phyloP scores from a whole-genome alignment of 2,329 filamentous ascomycete genomes.

The Xylariales sp. region DNA sequence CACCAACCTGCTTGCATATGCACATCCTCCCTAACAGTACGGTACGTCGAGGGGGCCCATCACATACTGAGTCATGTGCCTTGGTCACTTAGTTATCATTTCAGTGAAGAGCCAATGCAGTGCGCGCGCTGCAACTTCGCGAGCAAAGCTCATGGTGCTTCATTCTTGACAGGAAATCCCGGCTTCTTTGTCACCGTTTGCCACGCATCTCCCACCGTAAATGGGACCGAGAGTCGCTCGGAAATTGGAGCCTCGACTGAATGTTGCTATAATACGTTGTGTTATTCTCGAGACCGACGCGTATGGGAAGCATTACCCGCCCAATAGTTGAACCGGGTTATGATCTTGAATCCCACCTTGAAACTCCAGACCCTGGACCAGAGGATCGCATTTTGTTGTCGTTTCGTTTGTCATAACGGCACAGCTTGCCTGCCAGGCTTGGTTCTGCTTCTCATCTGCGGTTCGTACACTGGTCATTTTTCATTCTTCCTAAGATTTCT shows the following conservation, averaged over 20 bases:
- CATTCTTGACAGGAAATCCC: background rate
- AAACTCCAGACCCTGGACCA: background rate
- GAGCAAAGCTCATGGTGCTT: too few species aligned
- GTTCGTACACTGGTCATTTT: too few species aligned
- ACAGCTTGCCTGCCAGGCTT: too few species aligned
- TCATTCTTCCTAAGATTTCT: too few species aligned
- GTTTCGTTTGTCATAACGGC: background rate
- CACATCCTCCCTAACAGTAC: background rate
- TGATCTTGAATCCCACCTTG: background rate
- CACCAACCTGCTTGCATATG: conserved; percentile 1
- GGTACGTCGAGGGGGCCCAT: too few species aligned
- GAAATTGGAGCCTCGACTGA: background rate
- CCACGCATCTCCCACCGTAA: conserved; percentile 5
- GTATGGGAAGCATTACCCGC: background rate
- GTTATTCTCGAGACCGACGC: background rate
- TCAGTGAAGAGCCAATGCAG: too few species aligned
- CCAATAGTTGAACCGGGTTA: background rate
- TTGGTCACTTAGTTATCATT: too few species aligned
- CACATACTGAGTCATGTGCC: too few species aligned
- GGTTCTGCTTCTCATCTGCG: too few species aligned
- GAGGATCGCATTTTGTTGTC: background rate
- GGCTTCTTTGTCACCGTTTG: conserved; percentile 2
- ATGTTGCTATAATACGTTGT: background rate
- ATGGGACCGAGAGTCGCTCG: background rate
- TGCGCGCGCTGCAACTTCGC: too few species aligned